Evolutionary conservation across 225 moss, liverwort and hornwort species (phyloP), one percentile per base, ranked within the genome.

Genomic region (Neckera pumila): DNA sequence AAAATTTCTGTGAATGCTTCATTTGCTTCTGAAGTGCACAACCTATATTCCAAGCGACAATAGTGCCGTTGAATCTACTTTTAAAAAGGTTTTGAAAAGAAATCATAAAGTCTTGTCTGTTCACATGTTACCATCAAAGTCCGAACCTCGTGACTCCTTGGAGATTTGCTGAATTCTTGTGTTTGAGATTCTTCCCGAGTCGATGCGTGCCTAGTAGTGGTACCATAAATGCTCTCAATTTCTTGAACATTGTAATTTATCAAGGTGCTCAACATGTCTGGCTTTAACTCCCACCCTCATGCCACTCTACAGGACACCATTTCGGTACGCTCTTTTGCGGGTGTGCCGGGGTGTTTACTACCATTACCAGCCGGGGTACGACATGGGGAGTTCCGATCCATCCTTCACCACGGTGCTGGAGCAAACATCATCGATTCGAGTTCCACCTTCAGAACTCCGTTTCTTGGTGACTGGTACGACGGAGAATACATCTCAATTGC

Each of bases 401-500:
- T 89, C 85, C 57, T 87, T 57, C 92, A 89, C 79, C 87, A 85
- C 57, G 85, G 76, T 86, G 43, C 84, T 57, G 87, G 85, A n/a
- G 54, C 22, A 53, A 87, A 66, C 59, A 90, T 42, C 78, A 85
- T 79, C 79, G 91, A 85, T 86, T 85, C 76, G 81, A 74, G 76
- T 86, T 89, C 84, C 76, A 78, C 86, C 47, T 58, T 85, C 45
- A 82, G 85, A 89, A 87, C 82, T 64, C 31, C 78, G 20, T 89
- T 91, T 49, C 47, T 87, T 83, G 87, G 87, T 51, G 92, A 91
- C 65, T 87, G 92, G 92, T 92, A 91, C 34, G 87, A 59, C 58
- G 73, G 66, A 61, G 67, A 83, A 87, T 57, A 62, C 62, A 54
- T 69, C 80, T 78, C 56, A 36, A 73, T 86, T 27, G 26, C 61